A percentile compares a stretch with the other conserved stretches of the same genome.
phyloP scores from a whole-genome alignment of 495 filamentous ascomycete genomes.

The Xylaria bambusicola region DNA sequence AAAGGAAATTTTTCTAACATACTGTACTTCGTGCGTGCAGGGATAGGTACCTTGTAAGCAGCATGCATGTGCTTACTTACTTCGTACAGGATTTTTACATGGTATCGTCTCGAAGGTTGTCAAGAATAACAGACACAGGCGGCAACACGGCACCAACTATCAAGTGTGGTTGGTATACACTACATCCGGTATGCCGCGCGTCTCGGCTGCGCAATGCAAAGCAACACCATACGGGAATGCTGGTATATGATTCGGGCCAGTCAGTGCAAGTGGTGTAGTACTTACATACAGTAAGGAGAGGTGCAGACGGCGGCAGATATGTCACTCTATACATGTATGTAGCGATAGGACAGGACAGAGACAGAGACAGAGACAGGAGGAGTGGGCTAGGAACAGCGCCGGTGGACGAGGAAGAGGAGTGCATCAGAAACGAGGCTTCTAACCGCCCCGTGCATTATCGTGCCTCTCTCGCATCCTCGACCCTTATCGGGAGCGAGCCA shows the following conservation, averaged over 20 bases:
- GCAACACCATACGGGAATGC: not conserved
- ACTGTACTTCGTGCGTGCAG: not conserved
- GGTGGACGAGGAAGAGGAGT: no score
- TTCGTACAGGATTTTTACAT: no score
- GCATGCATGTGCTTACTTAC: no score
- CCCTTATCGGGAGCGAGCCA: slow-evolving; percentile 3
- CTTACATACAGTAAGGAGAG: not conserved
- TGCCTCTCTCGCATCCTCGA: slow-evolving; percentile 4
- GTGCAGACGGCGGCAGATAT: not conserved
- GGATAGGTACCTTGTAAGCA: no score
- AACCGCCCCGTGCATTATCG: slow-evolving; percentile 4
- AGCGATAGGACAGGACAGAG: not conserved
- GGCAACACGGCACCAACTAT: no score
- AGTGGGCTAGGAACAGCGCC: no score
- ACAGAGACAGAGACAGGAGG: not conserved
- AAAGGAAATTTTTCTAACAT: slow-evolving; percentile 5
- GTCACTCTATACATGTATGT: no score
- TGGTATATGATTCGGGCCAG: not conserved
- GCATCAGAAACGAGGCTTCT: slow-evolving; percentile 4
- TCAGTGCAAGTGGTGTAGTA: not conserved
- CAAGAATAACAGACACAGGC: no score
- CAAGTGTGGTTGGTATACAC: not conserved
- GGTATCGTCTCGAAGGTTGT: no score
- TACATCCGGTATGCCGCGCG: not conserved
- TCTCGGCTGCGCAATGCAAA: slow-evolving; percentile 9